These are phyloP conservation scores for Alternaria burnsii DNA, from an alignment of 2,329 filamentous ascomycete species.

Conservation along the genomic window DNA sequence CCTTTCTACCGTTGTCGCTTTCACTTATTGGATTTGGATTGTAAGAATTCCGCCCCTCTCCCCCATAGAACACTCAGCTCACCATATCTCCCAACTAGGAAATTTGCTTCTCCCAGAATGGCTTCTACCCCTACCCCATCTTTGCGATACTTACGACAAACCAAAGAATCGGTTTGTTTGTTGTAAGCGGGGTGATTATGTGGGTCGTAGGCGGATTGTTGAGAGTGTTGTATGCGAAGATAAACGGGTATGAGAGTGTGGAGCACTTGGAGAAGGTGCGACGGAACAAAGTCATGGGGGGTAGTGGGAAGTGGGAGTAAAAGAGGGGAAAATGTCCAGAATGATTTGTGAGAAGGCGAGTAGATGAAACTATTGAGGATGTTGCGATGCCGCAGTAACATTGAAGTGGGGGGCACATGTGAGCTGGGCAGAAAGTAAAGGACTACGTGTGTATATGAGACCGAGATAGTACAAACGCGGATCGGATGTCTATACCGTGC, in stretches of 20 bases:
- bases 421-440: not conserved
- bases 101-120: constrained; percentile 72
- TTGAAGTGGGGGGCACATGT: not conserved
- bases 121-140: constrained; percentile 85
- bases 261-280: constrained; percentile 30
- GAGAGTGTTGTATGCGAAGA: constrained; percentile 72
- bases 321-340: not conserved
- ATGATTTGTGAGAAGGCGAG: not conserved
- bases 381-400: not conserved
- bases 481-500: not conserved
- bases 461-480: not conserved
- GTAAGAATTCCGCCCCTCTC: not conserved
- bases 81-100: constrained; percentile 53
- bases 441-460: not conserved
- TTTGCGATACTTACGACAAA: constrained; percentile 73
- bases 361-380: not conserved
- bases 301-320: constrained; percentile 32
- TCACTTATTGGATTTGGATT: constrained; percentile 79
- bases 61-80: not conserved
- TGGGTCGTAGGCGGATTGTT: constrained; percentile 72
- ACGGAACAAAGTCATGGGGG: constrained; percentile 28
- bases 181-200: constrained; percentile 74
- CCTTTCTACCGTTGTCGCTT: constrained; percentile 67
- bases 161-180: constrained; percentile 75
- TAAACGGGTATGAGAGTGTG: constrained; percentile 64